Base-by-base conservation (phyloP, 106 monocot genomes). In the Allium fistulosum region DNA sequence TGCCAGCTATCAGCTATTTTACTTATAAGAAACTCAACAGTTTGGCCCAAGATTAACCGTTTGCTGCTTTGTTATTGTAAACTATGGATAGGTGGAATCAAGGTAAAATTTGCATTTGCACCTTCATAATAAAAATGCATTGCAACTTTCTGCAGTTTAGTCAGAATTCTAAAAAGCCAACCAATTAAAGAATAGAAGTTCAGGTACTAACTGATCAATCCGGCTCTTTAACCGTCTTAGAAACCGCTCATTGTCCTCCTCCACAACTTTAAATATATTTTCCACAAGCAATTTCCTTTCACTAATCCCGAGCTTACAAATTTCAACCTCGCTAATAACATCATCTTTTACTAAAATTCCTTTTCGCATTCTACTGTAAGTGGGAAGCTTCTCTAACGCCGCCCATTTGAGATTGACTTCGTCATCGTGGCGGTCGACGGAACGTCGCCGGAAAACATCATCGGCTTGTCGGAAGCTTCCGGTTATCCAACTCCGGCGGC, bases 161-260 rank as follows among this genome's bases (percentile, higher is more conserved):
- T 12, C 58, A 59, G 7, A 59, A 17, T n/a, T 3, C 58, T 6
- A 59, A 15, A 13, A 59, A 59, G 17, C 13, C 58, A 59, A n/a
- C 7, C 58, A 59, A 59, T 17, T 17, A 7, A 7, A 59, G 7
- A 59, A 59, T 12, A 6, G 17, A 59, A 8, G 8, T 59, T 7
- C 7, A 51, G 11, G 18, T 10, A 49, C 66, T 52, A 11, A 66
- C 85, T 71, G 74, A 55, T 81, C 78, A 12, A 81, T 75, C 46
- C 81, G 71, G 58, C 75, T 72, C 18, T 69, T 75, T 17, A 85
- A 72, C 75, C 78, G 81, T 15, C 64, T 68, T 8, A 81, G 58
- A 67, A 85, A 85, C 65, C 66, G 72, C 78, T 85, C 85, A 28
- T 85, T 85, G 56, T 85, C 81, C 60, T 78, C 80, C 17, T 85